Evolutionary conservation across 2,329 filamentous ascomycete species (phyloP), one percentile per base, ranked within the genome.

Genomic region (Monilinia polystroma): DNA sequence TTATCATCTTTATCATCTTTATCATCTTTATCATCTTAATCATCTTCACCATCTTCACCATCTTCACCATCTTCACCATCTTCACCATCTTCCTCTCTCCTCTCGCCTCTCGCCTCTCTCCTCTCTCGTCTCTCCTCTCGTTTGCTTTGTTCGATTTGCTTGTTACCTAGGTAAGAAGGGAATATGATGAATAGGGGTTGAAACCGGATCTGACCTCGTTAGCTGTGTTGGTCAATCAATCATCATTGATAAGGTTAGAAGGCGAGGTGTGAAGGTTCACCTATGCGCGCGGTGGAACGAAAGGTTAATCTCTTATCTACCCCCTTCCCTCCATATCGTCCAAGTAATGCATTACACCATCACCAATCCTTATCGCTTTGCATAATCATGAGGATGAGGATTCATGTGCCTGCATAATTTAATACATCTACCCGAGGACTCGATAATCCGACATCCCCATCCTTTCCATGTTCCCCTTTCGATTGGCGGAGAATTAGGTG

Each of bases 401-500:
- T 60, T 38, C 57, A 60, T 60, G 57, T 60, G 57, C 57, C 57
- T 60, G 57, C 57, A 60, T 60, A 51, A 51, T 60, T 10, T 35
- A 8, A 35, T 35, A 6, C 32, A 1, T 35, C 32, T 7, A 35
- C 32, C 32, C 32, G 32, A 35, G 32, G 4, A 5, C 6, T 35
- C 32, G 7, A 35, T 35, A 35, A 35, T 35, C 7, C 0, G 32
- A 35, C 32, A 35, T 29, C 32, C 7, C 32, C 32, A 35, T 7
- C 32, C 5, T 1, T 35, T 8, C 32, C 1, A 5, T 7, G 4
- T 1, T 6, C 7, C 32, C 6, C 32, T 35, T 5, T 0, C 6
- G 2, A 7, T 35, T 35, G 32, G 32, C 7, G 32, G 32, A 35
- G 32, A 5, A 35, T 7, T 0, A 35, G 32, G 32, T 3, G 32